A percentile compares a stretch with the other conserved stretches of the same genome.
Conservation (phyloP, 106 monocot species). For the Dendrobium huoshanense region DNA sequence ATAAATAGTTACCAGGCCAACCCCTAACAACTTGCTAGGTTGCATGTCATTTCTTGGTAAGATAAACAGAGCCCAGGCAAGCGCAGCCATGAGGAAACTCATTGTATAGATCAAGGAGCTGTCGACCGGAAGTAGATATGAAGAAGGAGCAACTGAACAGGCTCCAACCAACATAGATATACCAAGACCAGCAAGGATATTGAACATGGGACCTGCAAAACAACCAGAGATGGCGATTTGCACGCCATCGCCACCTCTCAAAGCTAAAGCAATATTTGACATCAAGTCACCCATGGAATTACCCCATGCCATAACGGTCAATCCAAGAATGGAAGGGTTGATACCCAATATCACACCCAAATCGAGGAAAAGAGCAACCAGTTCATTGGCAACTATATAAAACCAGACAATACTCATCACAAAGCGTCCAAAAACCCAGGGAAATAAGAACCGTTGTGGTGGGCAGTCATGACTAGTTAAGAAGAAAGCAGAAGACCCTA, state of each 20-base stretch:
- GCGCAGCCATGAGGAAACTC: slow-evolving; percentile 53
- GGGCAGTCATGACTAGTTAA: slow-evolving; percentile 53
- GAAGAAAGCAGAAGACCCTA: slow-evolving; percentile 45
- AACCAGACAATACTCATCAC: slow-evolving; percentile 89
- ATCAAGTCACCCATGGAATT: slow-evolving; percentile 97
- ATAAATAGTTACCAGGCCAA: slow-evolving; percentile 63
- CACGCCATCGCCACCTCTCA: slow-evolving; percentile 28
- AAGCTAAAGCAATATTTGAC: slow-evolving; percentile 78
- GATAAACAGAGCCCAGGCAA: slow-evolving; percentile 54
- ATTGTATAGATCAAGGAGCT: slow-evolving; percentile 58
- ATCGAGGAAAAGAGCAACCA: slow-evolving; percentile 73
- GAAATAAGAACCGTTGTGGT: slow-evolving; percentile 65
- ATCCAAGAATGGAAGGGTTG: slow-evolving; percentile 78
- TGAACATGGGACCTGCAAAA: slow-evolving; percentile 98
- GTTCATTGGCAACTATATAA: slow-evolving; percentile 81
- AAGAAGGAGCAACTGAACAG: slow-evolving; percentile 34
- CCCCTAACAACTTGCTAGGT: slow-evolving; percentile 49
- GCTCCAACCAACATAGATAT: slow-evolving; percentile 69
- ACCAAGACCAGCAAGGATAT: slow-evolving; percentile 85
- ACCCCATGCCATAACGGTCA: slow-evolving; percentile 95
- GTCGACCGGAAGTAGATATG: slow-evolving; percentile 61
- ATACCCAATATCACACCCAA: slow-evolving; percentile 71
- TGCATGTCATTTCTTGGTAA: slow-evolving; percentile 57
- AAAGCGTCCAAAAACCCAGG: slow-evolving; percentile 94
- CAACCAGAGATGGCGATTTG: slow-evolving; percentile 86